Conservation (phyloP, 768 basidiomycete genomes). For the Cystofilobasidium bisporidii region DNA sequence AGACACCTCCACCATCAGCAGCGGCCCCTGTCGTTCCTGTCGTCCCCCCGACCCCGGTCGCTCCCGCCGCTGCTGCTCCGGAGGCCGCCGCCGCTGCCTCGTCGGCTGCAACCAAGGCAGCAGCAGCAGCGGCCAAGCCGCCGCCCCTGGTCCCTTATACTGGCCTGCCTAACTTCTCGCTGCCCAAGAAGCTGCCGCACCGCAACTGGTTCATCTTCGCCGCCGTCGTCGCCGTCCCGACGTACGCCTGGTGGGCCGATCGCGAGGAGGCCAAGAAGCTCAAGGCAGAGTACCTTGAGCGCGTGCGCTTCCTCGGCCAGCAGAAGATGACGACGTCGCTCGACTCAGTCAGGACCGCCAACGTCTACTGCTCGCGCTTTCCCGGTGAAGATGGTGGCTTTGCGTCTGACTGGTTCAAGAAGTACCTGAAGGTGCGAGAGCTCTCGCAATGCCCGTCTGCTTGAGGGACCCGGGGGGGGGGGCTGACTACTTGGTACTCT, state of each 20-base stretch:
- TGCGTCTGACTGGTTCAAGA: conserved; percentile 62
- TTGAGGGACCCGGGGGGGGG: too few relatives aligned
- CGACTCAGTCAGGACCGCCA: conserved; percentile 66
- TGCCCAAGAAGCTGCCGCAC: conserved; percentile 52
- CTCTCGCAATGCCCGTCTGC: too few relatives aligned
- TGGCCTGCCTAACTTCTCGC: conserved; percentile 15
- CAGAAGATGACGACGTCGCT: conserved; percentile 42
- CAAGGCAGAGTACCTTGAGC: conserved; percentile 64
- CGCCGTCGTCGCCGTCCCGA: conserved; percentile 57
- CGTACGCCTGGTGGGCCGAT: conserved; percentile 77
- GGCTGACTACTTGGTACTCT: too few relatives aligned
- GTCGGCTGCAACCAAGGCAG: neutral
- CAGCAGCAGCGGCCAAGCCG: conserved; percentile 4
- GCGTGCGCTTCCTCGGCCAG: conserved; percentile 67
- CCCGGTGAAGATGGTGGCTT: conserved; percentile 91
- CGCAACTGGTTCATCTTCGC: conserved; percentile 93
- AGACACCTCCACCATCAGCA: neutral
- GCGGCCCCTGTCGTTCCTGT: neutral
- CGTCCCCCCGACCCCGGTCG: neutral
- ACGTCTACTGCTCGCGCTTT: conserved; percentile 80
- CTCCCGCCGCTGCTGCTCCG: neutral
- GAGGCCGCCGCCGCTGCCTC: neutral
- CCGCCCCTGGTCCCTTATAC: conserved; percentile 19
- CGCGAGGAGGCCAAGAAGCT: conserved; percentile 67
- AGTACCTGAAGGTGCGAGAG: conserved; percentile 88